Evolutionary conservation across 257 asterid genomes (phyloP), one percentile per base, ranked within the genome.

Genomic region (Ilex aquifolium): DNA sequence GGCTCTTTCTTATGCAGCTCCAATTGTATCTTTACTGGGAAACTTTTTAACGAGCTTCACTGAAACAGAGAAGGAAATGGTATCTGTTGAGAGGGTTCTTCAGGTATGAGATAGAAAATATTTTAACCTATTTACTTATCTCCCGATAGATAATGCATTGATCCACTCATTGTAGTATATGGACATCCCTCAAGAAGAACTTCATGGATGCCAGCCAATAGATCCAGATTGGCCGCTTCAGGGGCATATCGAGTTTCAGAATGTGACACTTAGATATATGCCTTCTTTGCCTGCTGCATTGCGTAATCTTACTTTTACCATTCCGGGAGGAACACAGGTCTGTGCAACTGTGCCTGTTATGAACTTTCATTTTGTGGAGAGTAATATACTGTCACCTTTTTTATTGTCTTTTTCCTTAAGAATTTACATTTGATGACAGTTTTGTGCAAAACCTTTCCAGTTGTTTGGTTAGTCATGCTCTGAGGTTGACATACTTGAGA

Each of bases 61-160:
- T 2, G 99, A 92, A 75, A 85, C 99, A 2, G 99, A 92, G 77
- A 92, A 89, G 81, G 99, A 92, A 82, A 89, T 92, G 99, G 95
- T 92, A 74, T 87, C 99, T 2, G 78, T 92, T 57, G 99, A 92
- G 84, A 89, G 99, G 84, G 87, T 92, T 59, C 80, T 92, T 69
- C 90, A 89, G 96, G 99, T 79, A 74, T 36, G 31, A 69, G 54
- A 55, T 50, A 44, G 53, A 31, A 48, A 36, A 36, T 36, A 36
- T 4, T 36, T 36, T 36, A 8, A 36, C 5, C 8, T 4, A 36
- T 36, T 36, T 36, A 36, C 8, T 36, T 36, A 36, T 36, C 5
- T 7, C 5, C 57, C 57, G 3, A 53, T 21, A 21, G 57, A 6
- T 53, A 53, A 53, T 14, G 32, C 44, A 54, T 65, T 54, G 60